Base-by-base conservation (phyloP, 148 eudicot species). In the Nepenthes gracilis region DNA sequence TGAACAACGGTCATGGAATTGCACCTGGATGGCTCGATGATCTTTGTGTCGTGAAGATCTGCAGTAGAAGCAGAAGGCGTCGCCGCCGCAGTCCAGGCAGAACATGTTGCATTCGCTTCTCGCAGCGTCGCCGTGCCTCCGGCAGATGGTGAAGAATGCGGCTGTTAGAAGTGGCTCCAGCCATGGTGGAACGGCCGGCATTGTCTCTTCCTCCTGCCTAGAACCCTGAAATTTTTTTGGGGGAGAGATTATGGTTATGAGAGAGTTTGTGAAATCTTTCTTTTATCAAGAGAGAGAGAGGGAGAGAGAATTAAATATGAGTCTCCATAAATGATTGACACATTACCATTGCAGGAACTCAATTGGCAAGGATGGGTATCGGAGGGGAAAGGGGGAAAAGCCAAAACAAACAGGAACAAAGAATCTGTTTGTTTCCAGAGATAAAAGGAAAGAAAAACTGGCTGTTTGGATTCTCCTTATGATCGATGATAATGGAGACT, bases 21-120 rank as follows among this genome's bases (percentile, higher is more conserved):
- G 4, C 2, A 88, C 96, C 86, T 88, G 96, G 64, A 91, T 85
- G 2, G 87, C 97, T 67, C 77, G 89, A 70, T 91, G 97, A 71
- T 91, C 92, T 77, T 78, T 79, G 62, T 91, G 97, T 13, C 70
- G 67, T 1, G 97, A 81, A 6, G 92, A 87, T 37, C 89, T 72
- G 59, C 97, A 91, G 56, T 87, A 91, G 74, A 79, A 87, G 75
- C 97, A 91, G 50, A 91, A 91, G 15, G 97, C 82, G 38, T 64
- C 69, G 2, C 53, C 70, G 66, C 78, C 78, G 70, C 97, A 91
- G 58, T 87, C 95, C 50, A 91, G 67, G 68, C 97, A 91, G 48
- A 67, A 91, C 97, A 91, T 91, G 37, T 91, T 91, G 58, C 92
- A 91, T 64, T 91, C 97, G 32, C 93, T 87, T 57, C 95, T 63